Evolutionary conservation across 129 eudicot genomes (phyloP).

Genomic region (Solidago caesia): DNA sequence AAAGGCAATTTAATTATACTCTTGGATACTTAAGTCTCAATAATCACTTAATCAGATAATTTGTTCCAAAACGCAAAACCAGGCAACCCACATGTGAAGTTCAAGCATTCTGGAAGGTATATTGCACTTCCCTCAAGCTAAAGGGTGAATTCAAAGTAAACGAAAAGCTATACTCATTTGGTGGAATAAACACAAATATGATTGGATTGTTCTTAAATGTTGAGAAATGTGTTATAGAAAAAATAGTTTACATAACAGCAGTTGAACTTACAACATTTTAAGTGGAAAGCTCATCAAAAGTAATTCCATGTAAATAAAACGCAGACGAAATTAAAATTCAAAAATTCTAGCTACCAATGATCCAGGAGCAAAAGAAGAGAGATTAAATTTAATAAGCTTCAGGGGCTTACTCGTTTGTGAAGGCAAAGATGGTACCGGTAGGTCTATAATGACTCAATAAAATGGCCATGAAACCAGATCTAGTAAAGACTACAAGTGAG

Average conservation of each 20-base stretch:
- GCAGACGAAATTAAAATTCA: background rate
- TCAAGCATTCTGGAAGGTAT: too few species aligned
- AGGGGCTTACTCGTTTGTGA: slow-evolving; percentile 86
- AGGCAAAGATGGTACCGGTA: slow-evolving; percentile 92
- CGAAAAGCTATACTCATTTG: background rate
- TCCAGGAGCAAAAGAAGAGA: background rate
- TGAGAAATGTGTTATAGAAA: background rate
- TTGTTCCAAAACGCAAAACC: too few species aligned
- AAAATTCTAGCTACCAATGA: background rate
- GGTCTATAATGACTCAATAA: slow-evolving; percentile 93
- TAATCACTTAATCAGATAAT: too few species aligned
- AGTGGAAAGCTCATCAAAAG: background rate
- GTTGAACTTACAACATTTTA: background rate
- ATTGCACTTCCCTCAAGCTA: too few species aligned
- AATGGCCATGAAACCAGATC: slow-evolving; percentile 91
- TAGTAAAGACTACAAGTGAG: slow-evolving; percentile 89
- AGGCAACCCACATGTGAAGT: too few species aligned
- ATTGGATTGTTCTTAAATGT: background rate
- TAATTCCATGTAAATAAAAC: background rate
- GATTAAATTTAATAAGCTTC: slow-evolving; percentile 6
- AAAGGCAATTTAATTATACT: too few species aligned
- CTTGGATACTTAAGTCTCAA: too few species aligned
- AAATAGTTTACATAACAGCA: background rate
- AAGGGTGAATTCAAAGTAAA: too few species aligned
- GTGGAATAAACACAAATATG: background rate